Conservation (phyloP, 1,284 basidiomycete species). For the Rhodotorula mucilaginosa region DNA sequence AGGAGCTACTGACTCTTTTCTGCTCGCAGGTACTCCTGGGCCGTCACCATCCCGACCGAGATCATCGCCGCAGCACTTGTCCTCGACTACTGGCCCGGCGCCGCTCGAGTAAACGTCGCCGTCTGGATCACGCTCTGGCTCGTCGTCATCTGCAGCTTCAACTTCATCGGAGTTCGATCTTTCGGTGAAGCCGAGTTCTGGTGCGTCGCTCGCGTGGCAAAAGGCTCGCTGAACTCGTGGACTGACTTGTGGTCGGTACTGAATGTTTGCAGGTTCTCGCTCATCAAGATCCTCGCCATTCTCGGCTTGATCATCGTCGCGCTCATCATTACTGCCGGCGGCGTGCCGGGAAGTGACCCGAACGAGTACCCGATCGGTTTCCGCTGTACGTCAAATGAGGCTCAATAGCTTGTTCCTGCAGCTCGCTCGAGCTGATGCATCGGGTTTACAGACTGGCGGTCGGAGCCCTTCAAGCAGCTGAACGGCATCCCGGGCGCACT, state of each 20-base stretch:
- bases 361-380: conserved; percentile 37
- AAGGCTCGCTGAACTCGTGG: too few species aligned
- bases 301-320: conserved; percentile 45
- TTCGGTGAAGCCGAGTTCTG: conserved; percentile 39
- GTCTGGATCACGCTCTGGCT: conserved; percentile 34
- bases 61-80: conserved; percentile 25
- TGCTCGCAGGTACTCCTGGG: conserved; percentile 17
- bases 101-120: conserved; percentile 24
- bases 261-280: conserved; percentile 14
- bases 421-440: not conserved
- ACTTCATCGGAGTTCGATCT: conserved; percentile 28
- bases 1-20: not conserved
- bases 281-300: conserved; percentile 35
- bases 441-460: conserved; percentile 59
- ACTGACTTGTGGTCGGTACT: not conserved
- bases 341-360: conserved; percentile 66
- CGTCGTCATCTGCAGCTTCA: conserved; percentile 27
- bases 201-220: not conserved
- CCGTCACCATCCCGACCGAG: conserved; percentile 19
- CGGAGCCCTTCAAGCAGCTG: conserved; percentile 57
- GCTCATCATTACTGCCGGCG: conserved; percentile 54
- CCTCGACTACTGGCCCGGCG: conserved; percentile 35
- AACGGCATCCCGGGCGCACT: conserved; percentile 47
- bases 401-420: too few species aligned
- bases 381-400: conserved; percentile 4